Percentiles rank a stretch among this genome's conserved stretches.
Conservation (phyloP, 1,139 yeast genomes). For the Blastobotrys persicus region DNA sequence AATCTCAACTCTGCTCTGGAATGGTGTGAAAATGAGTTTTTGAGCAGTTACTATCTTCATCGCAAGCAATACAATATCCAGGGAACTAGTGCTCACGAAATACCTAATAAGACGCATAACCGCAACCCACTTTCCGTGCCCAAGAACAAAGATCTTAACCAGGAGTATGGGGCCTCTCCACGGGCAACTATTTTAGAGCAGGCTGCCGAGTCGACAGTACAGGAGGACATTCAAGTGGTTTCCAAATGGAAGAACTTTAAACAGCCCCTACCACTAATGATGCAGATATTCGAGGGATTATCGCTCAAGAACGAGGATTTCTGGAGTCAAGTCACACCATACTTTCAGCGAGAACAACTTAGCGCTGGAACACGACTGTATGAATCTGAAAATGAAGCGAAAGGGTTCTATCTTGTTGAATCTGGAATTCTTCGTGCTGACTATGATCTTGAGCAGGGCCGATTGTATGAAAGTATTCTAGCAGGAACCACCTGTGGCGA, state of each 20-base stretch:
- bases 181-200: conserved; percentile 58
- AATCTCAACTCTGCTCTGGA: conserved; percentile 86
- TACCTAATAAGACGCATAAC: conserved; percentile 6
- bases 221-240: conserved; percentile 35
- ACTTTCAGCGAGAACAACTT: conserved; percentile 50
- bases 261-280: conserved; percentile 66
- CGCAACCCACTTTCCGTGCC: conserved; percentile 9
- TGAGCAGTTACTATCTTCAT: conserved; percentile 58
- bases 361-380: conserved; percentile 45
- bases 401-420: conserved; percentile 64
- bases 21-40: conserved; percentile 93
- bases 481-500: conserved; percentile 94
- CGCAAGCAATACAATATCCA: conserved; percentile 32
- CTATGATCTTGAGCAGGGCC: conserved; percentile 53
- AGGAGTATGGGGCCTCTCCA: conserved; percentile 51
- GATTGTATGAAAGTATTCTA: conserved; percentile 69
- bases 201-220: conserved; percentile 58
- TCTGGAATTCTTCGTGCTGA: conserved; percentile 70
- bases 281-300: conserved; percentile 69
- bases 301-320: conserved; percentile 59
- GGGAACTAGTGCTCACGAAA: conserved; percentile 14
- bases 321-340: conserved; percentile 59
- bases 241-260: conserved; percentile 37
- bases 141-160: neutral
- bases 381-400: conserved; percentile 34